These are phyloP conservation scores for Tetramitus jugosus DNA, from an alignment of 208 protist genomes.

Conservation along the genomic window DNA sequence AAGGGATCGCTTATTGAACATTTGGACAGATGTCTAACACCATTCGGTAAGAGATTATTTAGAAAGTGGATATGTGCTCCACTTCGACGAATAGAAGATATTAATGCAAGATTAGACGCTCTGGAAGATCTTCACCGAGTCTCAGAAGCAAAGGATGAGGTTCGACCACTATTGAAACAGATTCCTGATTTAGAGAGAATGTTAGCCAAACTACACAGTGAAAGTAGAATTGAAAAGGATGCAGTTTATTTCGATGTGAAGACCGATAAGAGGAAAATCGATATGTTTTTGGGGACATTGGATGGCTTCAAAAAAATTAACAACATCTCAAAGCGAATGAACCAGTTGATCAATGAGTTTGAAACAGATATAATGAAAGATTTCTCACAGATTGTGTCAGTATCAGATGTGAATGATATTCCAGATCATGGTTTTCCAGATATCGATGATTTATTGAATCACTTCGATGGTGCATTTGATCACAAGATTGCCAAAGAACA, in stretches of 20 bases:
- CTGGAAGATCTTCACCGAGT: conserved; percentile 28
- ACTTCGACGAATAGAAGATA: conserved; percentile 12
- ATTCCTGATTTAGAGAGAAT: conserved; percentile 20
- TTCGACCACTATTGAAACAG: neutral
- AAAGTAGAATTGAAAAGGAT: neutral
- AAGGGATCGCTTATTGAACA: conserved; percentile 25
- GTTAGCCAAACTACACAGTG: neutral
- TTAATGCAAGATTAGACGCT: conserved; percentile 30
- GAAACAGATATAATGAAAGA: neutral
- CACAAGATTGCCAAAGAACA: conserved; percentile 39
- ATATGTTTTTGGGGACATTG: neutral
- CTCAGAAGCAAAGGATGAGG: neutral
- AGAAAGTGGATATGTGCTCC: conserved; percentile 32
- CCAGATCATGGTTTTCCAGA: conserved; percentile 40
- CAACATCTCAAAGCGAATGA: neutral
- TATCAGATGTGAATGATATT: too few relatives aligned
- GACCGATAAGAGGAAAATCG: neutral
- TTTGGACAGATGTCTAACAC: conserved; percentile 22
- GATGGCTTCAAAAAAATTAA: neutral
- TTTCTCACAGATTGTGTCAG: too few relatives aligned
- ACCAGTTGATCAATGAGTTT: neutral
- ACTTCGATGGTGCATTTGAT: conserved; percentile 60
- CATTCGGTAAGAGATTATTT: conserved; percentile 33
- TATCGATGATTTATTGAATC: conserved; percentile 24
- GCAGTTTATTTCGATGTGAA: neutral